Evolutionary conservation across 495 filamentous ascomycete genomes (phyloP), one percentile per base, ranked within the genome.

Genomic region (Neurospora sp.): DNA sequence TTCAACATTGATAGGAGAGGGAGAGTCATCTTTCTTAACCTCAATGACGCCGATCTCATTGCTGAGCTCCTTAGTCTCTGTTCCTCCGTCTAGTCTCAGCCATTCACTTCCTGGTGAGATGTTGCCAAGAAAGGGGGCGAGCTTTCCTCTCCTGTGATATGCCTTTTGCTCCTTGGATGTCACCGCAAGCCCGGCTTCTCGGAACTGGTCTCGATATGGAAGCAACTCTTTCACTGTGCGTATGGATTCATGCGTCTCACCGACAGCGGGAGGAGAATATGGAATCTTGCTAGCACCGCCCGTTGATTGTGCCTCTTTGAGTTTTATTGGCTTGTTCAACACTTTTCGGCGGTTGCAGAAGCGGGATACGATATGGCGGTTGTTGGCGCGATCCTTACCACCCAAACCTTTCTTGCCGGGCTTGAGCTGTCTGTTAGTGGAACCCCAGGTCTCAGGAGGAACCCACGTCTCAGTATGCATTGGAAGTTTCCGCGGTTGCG

Each of bases 131-230:
- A 35, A 22, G 39, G 9, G 40, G 5, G 22, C 40, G 35, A 12
- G 31, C 68, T 45, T 44, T 3, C 38, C n/a, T 27, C 48, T 70
- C 69, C 20, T 22, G 65, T 8, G 53, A 38, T 17, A 17, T 0
- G 70, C 69, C 35, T 69, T 74, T 65, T 87, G 86, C 16, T 86
- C 84, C 3, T 72, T 70, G 14, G 86, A 85, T 35, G 86, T 87
- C 4, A 87, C 82, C 0, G 84, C 84, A 48, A 87, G 82, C 1
- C 85, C 86, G 40, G 83, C 83, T 59, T 79, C 78, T 72, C 75
- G 77, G 45, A 87, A 85, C 65, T 87, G 78, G 5, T 81, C 73
- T 70, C 75, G 80, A 69, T 83, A 86, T 12, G 85, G 84, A 9
- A 83, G 70, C 10, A 86, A 75, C 68, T 83, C 82, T 38, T 83